Evolutionary conservation across 495 filamentous ascomycete genomes (phyloP).

Genomic region (Lasiosphaeriaceae sp.): DNA sequence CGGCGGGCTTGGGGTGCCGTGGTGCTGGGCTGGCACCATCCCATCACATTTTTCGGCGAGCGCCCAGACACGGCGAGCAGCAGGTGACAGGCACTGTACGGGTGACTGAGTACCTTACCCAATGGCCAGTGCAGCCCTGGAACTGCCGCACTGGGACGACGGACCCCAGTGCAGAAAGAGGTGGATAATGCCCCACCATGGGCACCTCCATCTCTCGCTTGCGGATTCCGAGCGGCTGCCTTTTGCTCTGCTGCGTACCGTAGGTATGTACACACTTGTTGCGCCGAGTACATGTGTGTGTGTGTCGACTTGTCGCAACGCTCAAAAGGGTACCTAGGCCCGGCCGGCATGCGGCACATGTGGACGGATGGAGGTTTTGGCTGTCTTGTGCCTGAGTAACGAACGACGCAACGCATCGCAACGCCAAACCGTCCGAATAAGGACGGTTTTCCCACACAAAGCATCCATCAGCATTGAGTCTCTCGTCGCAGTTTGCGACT

Average conservation of each 20-base stretch:
- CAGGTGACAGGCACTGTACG: background rate
- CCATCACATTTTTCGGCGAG: background rate
- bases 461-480: too few species aligned
- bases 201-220: conserved; percentile 1
- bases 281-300: background rate
- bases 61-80: background rate
- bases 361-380: background rate
- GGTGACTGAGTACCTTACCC: background rate
- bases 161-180: background rate
- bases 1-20: too few species aligned
- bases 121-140: background rate
- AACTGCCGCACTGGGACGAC: background rate
- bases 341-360: background rate
- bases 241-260: too few species aligned
- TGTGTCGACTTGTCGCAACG: background rate
- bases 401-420: background rate
- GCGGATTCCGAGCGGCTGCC: background rate
- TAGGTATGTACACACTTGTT: background rate
- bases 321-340: background rate
- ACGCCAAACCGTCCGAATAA: background rate
- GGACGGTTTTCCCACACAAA: background rate
- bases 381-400: background rate
- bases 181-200: background rate
- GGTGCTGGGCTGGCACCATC: too few species aligned
- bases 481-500: too few species aligned